Evolutionary conservation across 352 stramenopile species (phyloP), one percentile per base, ranked within the genome.

Genomic region (Globisporangium cederbergense): DNA sequence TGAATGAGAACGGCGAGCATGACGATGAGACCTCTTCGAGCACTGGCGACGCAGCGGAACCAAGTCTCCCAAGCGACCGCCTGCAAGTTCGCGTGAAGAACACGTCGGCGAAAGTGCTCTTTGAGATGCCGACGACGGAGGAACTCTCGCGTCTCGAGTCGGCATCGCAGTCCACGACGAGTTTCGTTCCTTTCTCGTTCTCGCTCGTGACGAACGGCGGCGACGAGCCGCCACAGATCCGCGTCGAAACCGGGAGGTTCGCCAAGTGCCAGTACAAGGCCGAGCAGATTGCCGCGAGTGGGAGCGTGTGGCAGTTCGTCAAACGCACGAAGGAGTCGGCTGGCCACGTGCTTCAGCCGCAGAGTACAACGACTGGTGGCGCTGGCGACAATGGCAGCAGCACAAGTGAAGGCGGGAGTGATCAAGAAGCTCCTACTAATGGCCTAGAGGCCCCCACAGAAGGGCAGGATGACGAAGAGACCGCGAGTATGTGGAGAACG

Each of bases 231-330:
- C 80, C 83, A 1, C 76, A 67, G 22, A 52, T 93, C 1, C 74
- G 71, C 18, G 60, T 93, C 13, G 78, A 89, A 43, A 90, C 81
- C 0, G 81, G 81, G 10, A 72, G 81, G 43, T 89, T 89, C 52
- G 75, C 79, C 34, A 93, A 93, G 60, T 90, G 75, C 3, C 77
- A 88, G 55, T 89, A 89, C 71, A 79, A 81, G 38, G 77, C 75
- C 9, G 76, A 93, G 38, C 69, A 65, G 4, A 68, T 93, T 25
- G 73, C 74, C 9, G 60, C 88, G 28, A 79, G 70, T 22, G 81
- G 81, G 4, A 76, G 67, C 16, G 67, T 88, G 58, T 80, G 74
- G 70, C 72, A 85, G 34, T 73, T 90, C 5, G 40, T 91, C 42
- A 68, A 73, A 49, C 62, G 60, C 40, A 68, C 72, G 0, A 71